Evolutionary conservation across 2,329 filamentous ascomycete genomes (phyloP).

Genomic region (Cercospora zeae-maydis): DNA sequence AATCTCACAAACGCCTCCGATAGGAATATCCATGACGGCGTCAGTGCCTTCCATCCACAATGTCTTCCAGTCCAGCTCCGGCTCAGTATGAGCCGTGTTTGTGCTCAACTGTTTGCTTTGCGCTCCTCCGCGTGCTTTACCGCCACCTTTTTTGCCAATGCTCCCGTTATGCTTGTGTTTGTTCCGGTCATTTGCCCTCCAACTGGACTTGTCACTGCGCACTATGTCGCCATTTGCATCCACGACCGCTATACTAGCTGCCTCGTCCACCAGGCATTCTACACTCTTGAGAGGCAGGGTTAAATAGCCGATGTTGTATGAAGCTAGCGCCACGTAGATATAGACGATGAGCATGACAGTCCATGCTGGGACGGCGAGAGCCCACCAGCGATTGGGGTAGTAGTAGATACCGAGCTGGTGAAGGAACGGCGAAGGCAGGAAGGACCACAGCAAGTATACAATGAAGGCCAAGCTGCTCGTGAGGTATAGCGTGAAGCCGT

Average conservation of each 20-base stretch:
- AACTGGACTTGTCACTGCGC: slow-evolving; percentile 32
- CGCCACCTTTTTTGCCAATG: slow-evolving; percentile 38
- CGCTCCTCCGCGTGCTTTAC: slow-evolving; percentile 37
- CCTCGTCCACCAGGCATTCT: slow-evolving; percentile 89
- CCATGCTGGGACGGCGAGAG: slow-evolving; percentile 84
- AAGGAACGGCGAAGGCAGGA: slow-evolving; percentile 85
- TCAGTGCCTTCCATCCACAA: slow-evolving; percentile 93
- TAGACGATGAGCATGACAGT: slow-evolving; percentile 84
- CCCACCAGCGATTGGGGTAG: slow-evolving; percentile 98
- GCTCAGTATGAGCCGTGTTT: slow-evolving; percentile 26
- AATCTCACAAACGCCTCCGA: slow-evolving; percentile 92
- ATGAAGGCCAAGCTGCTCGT: slow-evolving; percentile 78
- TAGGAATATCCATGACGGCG: slow-evolving; percentile 93
- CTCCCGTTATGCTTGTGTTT: slow-evolving; percentile 20
- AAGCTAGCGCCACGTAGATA: slow-evolving; percentile 87
- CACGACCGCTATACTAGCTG: slow-evolving; percentile 78
- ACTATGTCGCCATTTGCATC: slow-evolving; percentile 64
- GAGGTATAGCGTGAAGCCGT: slow-evolving; percentile 94
- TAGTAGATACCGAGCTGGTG: slow-evolving; percentile 93
- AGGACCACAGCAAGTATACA: slow-evolving; percentile 75
- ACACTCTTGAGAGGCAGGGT: slow-evolving; percentile 75
- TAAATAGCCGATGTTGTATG: slow-evolving; percentile 85
- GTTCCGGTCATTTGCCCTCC: slow-evolving; percentile 20
- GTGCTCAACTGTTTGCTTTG: slow-evolving; percentile 38
- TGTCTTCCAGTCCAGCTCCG: slow-evolving; percentile 65